Evolutionary conservation across 495 filamentous ascomycete genomes (phyloP), one percentile per base, ranked within the genome.

Genomic region (Penicillium cosmopolitanum): DNA sequence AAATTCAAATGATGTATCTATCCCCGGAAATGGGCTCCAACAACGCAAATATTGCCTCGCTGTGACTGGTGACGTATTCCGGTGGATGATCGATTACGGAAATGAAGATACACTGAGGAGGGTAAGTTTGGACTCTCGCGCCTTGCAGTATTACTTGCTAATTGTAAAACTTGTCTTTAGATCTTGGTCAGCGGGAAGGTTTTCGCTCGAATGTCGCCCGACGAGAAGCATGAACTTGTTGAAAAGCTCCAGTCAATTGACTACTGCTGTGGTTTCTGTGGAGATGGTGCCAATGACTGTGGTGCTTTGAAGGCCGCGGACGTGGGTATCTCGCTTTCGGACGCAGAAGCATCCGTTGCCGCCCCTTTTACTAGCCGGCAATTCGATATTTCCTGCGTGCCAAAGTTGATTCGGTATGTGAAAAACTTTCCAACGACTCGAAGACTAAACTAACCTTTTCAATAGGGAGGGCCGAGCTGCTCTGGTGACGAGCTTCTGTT

Each of bases 261-360:
- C 70, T 98, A 98, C 73, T 96, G 91, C 66, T 90, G 86, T 66
- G 93, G 96, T 19, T 99, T 99, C 73, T 99, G 96, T 63, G 96
- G 96, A 42, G 96, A 99, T 69, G 96, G 96, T 50, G 96, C 96
- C 19, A 99, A 99, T 73, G 96, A 99, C 69, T 99, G 96, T 67
- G 96, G 95, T 62, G 96, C 96, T 34, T 80, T 99, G 56, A 99
- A 97, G 71, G 95, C 96, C 25, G 96, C 96, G 52, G 96, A 99
- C 75, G 93, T 99, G 51, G 96, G 96, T n/a, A 96, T 99, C 46
- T 98, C 95, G 5, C 80, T 99, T 15, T 98, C 96, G 16, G 94
- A 99, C 72, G 96, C 96, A 15, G 96, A 99, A 77, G 96, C 96
- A 31, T 97, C 93, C 18, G 96, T 99, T 43, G 96, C 96, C 15